Percentiles rank a stretch among this genome's conserved stretches.
phyloP scores from a whole-genome alignment of 108 stramenopile species.

The Nannochloropsis salina region DNA sequence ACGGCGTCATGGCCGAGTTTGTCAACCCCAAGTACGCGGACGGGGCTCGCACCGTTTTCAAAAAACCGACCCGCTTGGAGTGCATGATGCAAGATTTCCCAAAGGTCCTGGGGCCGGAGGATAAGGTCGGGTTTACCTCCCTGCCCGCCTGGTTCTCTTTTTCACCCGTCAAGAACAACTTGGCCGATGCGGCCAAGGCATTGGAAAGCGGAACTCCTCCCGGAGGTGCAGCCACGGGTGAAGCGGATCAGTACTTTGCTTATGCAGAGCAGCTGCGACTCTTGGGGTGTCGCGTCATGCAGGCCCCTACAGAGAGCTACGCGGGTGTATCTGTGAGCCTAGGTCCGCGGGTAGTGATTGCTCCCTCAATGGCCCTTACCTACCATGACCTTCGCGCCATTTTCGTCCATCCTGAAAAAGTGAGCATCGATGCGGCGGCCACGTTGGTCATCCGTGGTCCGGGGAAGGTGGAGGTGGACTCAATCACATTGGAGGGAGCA shows the following conservation, averaged over 20 bases:
- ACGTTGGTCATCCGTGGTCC: not conserved
- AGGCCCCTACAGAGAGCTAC: not conserved
- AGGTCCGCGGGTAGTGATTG: not conserved
- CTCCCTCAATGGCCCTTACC: not conserved
- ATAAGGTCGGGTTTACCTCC: conserved; percentile 88
- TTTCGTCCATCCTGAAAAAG: not conserved
- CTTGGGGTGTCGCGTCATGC: conserved; percentile 35
- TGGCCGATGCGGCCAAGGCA: conserved; percentile 68
- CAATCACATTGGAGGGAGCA: not conserved
- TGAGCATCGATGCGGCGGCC: not conserved
- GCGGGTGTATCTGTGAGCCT: not conserved
- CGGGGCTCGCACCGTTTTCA: conserved; percentile 76
- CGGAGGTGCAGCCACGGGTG: conserved; percentile 81
- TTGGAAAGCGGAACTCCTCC: conserved; percentile 75
- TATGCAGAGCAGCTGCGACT: conserved; percentile 50
- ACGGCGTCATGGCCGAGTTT: conserved; percentile 93
- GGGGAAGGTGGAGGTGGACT: not conserved
- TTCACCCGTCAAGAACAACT: conserved; percentile 87
- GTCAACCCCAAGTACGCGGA: conserved; percentile 99
- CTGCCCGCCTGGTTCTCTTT: conserved; percentile 72
- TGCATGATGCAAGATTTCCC: conserved; percentile 99
- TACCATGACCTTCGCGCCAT: not conserved
- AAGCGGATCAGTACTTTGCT: conserved; percentile 67
- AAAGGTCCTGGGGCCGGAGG: conserved; percentile 65
- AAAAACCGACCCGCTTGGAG: conserved; percentile 97